Evolutionary conservation across 78 protist species (phyloP).

Genomic region (Guillardia theta): DNA sequence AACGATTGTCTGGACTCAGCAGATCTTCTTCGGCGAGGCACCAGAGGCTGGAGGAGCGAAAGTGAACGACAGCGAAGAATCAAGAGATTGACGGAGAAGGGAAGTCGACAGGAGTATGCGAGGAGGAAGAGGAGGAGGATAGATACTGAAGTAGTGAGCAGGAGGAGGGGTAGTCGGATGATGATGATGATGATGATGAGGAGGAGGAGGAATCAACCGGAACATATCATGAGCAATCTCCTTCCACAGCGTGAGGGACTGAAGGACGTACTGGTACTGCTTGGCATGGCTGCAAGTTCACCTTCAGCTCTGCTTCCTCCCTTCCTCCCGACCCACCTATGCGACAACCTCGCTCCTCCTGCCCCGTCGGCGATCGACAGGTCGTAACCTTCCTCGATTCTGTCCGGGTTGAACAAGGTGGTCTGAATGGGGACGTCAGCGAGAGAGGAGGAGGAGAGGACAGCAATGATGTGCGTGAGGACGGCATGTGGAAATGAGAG

Average conservation of each 20-base stretch:
- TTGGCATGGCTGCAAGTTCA: too few species aligned
- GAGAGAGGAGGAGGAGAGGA: not conserved
- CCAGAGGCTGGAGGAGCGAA: not conserved
- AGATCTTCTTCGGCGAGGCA: conserved; percentile 55
- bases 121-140: too few species aligned
- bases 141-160: too few species aligned
- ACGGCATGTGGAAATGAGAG: not conserved
- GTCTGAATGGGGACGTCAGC: not conserved
- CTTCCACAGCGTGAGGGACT: conserved; percentile 91
- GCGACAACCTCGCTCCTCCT: conserved; percentile 17
- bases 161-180: too few species aligned
- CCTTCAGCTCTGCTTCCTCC: not conserved
- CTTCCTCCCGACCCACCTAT: not conserved
- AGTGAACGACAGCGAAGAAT: too few species aligned
- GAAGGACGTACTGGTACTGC: conserved; percentile 46
- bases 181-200: not conserved
- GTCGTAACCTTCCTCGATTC: not conserved
- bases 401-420: not conserved
- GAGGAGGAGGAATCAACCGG: not conserved
- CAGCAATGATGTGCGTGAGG: not conserved
- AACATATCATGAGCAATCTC: conserved; percentile 88
- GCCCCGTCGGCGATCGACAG: not conserved
- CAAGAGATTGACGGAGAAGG: too few species aligned
- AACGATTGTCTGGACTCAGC: not conserved
- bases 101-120: too few species aligned